Evolutionary conservation across 305 asterid genomes (phyloP).

Genomic region (Rubia occidens): DNA sequence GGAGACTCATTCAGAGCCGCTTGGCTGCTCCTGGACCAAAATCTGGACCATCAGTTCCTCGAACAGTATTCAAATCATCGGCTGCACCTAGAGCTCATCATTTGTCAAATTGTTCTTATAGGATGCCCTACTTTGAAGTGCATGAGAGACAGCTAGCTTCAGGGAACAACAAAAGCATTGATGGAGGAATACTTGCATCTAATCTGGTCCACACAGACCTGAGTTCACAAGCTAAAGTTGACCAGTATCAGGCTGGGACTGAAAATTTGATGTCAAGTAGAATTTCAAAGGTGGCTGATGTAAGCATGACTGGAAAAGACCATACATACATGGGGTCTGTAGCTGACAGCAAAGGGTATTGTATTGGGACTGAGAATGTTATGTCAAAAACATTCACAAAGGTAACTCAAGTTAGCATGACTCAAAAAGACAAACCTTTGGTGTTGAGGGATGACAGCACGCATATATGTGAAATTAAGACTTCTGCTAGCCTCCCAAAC

Average conservation of each 20-base stretch:
- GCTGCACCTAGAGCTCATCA: background rate
- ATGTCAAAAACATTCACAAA: background rate
- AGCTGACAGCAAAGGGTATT: background rate
- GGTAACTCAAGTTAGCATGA: background rate
- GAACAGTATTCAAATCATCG: conserved; percentile 11
- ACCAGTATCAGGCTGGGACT: background rate
- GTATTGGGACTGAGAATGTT: conserved; percentile 1
- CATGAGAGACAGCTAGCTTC: background rate
- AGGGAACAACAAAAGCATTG: background rate
- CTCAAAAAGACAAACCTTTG: background rate
- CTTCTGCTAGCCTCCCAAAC: background rate
- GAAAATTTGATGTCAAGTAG: background rate
- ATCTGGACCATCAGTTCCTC: conserved; percentile 16
- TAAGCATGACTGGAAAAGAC: background rate
- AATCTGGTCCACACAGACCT: background rate
- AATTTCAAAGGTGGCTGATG: background rate
- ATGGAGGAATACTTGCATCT: conserved; percentile 1
- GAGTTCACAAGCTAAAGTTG: background rate
- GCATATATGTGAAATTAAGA: background rate
- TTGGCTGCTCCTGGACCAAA: conserved; percentile 16
- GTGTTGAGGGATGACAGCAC: background rate
- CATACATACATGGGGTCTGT: background rate
- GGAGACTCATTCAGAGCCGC: conserved; percentile 12
- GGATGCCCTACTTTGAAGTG: conserved; percentile 17
- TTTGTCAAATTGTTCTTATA: conserved; percentile 5